Evolutionary conservation across 805 yeast species (phyloP), one percentile per base, ranked within the genome.

Genomic region (Lipomyces orientalis): DNA sequence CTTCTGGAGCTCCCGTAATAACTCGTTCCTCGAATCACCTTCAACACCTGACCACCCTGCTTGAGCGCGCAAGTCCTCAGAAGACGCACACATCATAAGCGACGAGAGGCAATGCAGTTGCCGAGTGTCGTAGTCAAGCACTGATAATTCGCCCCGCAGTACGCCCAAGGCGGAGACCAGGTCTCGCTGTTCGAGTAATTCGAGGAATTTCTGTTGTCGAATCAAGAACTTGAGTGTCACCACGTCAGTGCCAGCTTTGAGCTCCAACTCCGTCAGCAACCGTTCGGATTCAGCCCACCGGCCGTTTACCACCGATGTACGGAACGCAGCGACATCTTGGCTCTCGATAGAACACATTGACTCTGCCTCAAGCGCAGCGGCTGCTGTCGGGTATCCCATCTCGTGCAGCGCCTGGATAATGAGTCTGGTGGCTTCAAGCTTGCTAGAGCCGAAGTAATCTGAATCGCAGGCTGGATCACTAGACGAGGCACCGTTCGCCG

Each of bases 371-470:
- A 86, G 75, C 2, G 71, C 62, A 2, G 75, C 67, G 0, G 86
- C 82, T 0, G 85, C 74, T 2, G 76, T 71, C 3, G 73, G 64
- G 71, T 82, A 85, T 4, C 88, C 88, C 65, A 86, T 68, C 65
- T 85, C 88, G 49, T 78, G 76, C 60, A 86, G 74, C 0, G 86
- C 77, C 70, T 86, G 87, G 49, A 86, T 81, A 54, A 86, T 74
- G 35, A 86, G 76, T 60, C 86, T 80, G 1, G 86, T 81, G 25
- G 85, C 77, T 72, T 86, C 85, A 25, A 68, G 69, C 43, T 69
- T 68, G 62, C 75, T 73, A 54, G 74, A 74, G 22, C 79, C 79
- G 59, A 58, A 64, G 64, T 75, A 76, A 37, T 71, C 62, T 35
- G 34, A 60, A 12, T 64, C 43, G 19, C 55, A 16, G 52, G 46